These are phyloP conservation scores for Globisporangium megalacanthum DNA, from an alignment of 352 stramenopile genomes.

Conservation along the genomic window DNA sequence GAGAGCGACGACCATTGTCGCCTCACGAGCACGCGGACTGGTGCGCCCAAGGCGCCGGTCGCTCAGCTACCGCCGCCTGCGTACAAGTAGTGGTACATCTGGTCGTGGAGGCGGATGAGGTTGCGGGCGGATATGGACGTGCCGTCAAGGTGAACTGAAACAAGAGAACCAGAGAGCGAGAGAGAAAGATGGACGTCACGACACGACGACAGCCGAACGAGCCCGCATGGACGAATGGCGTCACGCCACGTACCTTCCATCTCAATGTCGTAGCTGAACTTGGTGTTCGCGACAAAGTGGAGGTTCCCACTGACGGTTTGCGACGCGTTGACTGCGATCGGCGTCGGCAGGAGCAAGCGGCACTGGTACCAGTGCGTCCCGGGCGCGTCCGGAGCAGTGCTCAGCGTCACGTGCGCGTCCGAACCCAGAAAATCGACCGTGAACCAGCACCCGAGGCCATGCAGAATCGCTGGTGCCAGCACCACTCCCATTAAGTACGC, in stretches of 20 bases:
- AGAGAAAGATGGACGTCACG: too few species aligned
- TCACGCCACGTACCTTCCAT: conserved; percentile 51
- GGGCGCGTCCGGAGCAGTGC: conserved; percentile 65
- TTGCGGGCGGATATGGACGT: conserved; percentile 82
- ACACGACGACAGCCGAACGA: too few species aligned
- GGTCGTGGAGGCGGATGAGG: conserved; percentile 89
- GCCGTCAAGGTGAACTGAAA: conserved; percentile 81
- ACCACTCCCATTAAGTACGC: background rate
- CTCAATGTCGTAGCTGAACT: conserved; percentile 95
- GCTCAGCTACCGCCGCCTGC: conserved; percentile 13
- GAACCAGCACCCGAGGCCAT: conserved; percentile 99
- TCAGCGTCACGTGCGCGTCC: conserved; percentile 75
- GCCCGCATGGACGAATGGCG: too few species aligned
- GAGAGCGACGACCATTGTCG: background rate
- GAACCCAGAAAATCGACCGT: conserved; percentile 96
- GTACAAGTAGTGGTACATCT: conserved; percentile 94
- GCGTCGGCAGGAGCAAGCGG: conserved; percentile 84
- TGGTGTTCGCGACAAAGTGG: conserved; percentile 92
- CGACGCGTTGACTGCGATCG: conserved; percentile 89
- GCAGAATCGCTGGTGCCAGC: conserved; percentile 70
- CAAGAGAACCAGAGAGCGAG: background rate
- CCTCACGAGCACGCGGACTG: background rate
- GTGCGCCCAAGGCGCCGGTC: background rate
- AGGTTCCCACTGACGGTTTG: conserved; percentile 89
- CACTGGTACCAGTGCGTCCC: conserved; percentile 93